Percentiles rank a stretch among this genome's conserved stretches.
Conservation (phyloP, 164 flowering plant species). For the Piper betle region DNA sequence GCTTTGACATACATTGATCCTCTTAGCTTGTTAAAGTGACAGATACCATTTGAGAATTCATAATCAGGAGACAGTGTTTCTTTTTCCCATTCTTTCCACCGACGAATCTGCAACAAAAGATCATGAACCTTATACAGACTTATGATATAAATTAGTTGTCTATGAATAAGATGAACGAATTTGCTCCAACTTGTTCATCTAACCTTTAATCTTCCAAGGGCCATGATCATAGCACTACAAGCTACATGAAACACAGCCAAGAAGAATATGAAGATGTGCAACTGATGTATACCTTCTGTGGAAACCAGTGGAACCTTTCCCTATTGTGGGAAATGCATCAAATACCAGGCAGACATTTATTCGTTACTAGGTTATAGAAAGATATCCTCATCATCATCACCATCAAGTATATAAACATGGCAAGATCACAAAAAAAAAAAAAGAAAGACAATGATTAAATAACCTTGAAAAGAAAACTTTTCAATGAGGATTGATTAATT, state of each 20-base stretch:
- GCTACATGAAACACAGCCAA: slow-evolving; percentile 73
- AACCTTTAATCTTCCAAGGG: slow-evolving; percentile 88
- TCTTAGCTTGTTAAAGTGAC: background rate
- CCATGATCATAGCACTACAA: slow-evolving; percentile 64
- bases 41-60: slow-evolving; percentile 68
- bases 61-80: slow-evolving; percentile 51
- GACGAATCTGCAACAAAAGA: slow-evolving; percentile 54
- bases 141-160: background rate
- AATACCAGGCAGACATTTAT: too few relatives aligned
- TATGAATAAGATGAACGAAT: background rate
- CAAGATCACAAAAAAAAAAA: too few relatives aligned
- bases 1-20: too few relatives aligned
- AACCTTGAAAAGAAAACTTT: too few relatives aligned
- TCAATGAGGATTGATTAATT: too few relatives aligned
- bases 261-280: slow-evolving; percentile 93
- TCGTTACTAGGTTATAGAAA: too few relatives aligned
- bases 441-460: too few relatives aligned
- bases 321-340: slow-evolving; percentile 15
- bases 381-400: too few relatives aligned
- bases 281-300: slow-evolving; percentile 64
- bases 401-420: too few relatives aligned
- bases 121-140: background rate
- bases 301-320: slow-evolving; percentile 63
- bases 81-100: slow-evolving; percentile 88
- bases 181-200: slow-evolving; percentile 35